Evolutionary conservation across 106 monocot genomes (phyloP), one percentile per base, ranked within the genome.

Genomic region (Dendrobium chrysotoxum): DNA sequence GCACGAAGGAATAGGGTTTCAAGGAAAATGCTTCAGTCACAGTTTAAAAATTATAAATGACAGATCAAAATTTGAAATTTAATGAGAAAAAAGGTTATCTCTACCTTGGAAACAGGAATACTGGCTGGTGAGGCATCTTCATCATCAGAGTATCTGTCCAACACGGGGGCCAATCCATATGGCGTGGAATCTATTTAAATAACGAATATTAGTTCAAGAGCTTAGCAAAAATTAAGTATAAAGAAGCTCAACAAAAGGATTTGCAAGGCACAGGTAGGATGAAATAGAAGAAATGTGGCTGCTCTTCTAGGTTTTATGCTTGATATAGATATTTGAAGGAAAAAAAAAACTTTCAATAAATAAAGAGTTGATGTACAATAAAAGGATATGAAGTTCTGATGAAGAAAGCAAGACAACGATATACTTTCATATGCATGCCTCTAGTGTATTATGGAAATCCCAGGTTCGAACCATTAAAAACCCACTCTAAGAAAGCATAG

Each of bases 101-200:
- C 26, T 82, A 92, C 92, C 89, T 92, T 89, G 55, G 66, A 65
- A 38, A 71, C 28, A 80, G 79, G 64, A 21, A 83, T 75, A 76
- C 76, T 30, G 5, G 67, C 28, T 79, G 73, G 73, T 28, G 72
- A 78, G 75, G 55, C 77, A 82, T 82, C 88, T 40, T 81, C 83
- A 61, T 84, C 89, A 61, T 90, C 84, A 30, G 65, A 78, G 54
- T 64, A 90, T 82, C 83, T 78, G 81, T 84, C 70, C 67, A 57
- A 35, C 25, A 67, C 41, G 23, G 85, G 70, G 15, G 35, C 81
- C 9, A 79, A 80, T 26, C 73, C 65, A 80, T 40, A 74, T 68
- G 78, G 54, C n/a, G 28, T 38, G n/a, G 45, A 79, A 78, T 75
- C 86, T 89, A 79, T 12, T 44, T 68, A 80, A 53, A 53, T 1